Base-by-base conservation (phyloP, 305 asterid genomes). In the Lippia alba region DNA sequence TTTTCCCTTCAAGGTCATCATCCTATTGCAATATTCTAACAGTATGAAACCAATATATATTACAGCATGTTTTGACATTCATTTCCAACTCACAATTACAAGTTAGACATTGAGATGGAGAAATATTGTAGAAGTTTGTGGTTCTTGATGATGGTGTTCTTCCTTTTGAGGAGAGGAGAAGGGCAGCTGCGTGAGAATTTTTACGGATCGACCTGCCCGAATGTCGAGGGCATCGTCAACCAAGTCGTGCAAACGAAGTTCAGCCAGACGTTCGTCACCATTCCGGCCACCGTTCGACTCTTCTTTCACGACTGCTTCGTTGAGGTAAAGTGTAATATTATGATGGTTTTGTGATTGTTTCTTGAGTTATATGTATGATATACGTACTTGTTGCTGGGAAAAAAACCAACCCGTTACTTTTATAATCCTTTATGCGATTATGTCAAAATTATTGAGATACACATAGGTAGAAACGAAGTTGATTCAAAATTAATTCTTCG, bases 221-320 rank as follows among this genome's bases (percentile, higher is more conserved):
- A 82, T 19, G 83, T 90, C 2, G 97, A 90, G 75, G 8, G 8
- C 45, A 82, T 86, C 5, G 85, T 90, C 12, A 71, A 77, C 51
- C 85, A 81, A 74, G 87, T 67, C 5, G 94, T 90, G n/a, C 19
- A 4, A 1, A 15, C 51, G 4, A 90, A 90, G 81, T 24, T 85
- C 14, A 66, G 39, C 72, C 83, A 85, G 76, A 88, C 96, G 3
- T 78, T 78, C 58, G 79, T 83, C 24, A 87, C 96, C 2, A 69
- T 85, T 70, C 96, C 96, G 0, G 93, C 91, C 54, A 86, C 93
- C 9, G 73, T 85, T 55, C 93, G 96, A 18, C 83, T 90, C 66
- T 86, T 83, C 56, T 85, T 90, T 83, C 96, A 90, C 8, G 96
- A 90, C 69, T 90, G 96, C 64, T 80, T 86, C 48, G 93, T 90